Evolutionary conservation across 2,329 filamentous ascomycete genomes (phyloP).

Genomic region (Lojkania enalia): DNA sequence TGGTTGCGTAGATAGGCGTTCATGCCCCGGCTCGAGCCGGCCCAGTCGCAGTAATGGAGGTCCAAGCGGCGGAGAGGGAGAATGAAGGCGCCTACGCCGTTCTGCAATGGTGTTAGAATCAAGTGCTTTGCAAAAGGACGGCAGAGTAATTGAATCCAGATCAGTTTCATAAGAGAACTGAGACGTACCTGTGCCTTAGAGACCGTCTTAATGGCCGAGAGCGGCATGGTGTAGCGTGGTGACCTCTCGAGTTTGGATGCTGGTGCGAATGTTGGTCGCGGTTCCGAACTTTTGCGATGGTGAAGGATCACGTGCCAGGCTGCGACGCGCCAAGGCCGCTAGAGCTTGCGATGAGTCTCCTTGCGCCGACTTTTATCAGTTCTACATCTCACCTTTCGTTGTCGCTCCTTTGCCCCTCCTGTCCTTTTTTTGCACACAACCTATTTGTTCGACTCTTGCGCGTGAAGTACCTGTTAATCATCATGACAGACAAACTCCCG

Average conservation of each 20-base stretch:
- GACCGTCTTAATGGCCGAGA: conserved; percentile 56
- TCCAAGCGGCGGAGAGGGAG: conserved; percentile 95
- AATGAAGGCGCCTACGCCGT: conserved; percentile 95
- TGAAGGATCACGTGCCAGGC: conserved; percentile 31
- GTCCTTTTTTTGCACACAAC: conserved; percentile 4
- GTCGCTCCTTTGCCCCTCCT: neutral
- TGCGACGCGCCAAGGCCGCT: conserved; percentile 24
- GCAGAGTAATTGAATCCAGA: conserved; percentile 17
- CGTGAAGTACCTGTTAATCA: conserved; percentile 40
- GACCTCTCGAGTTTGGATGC: conserved; percentile 1
- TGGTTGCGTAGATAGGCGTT: conserved; percentile 81
- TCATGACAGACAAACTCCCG: conserved; percentile 95
- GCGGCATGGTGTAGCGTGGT: conserved; percentile 48
- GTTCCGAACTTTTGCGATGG: conserved; percentile 19
- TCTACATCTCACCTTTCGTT: neutral
- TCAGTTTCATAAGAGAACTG: conserved; percentile 1
- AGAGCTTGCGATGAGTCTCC: no score
- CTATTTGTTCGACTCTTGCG: conserved; percentile 37
- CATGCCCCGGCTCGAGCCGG: conserved; percentile 91
- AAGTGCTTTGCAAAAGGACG: conserved; percentile 3
- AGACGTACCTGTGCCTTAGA: conserved; percentile 59
- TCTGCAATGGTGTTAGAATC: conserved; percentile 59
- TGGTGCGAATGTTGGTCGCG: neutral
- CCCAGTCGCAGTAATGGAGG: conserved; percentile 97
- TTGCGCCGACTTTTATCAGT: conserved; percentile 4